Percentiles rank a stretch among this genome's conserved stretches.
Conservation (phyloP, 208 protist genomes). For the Acanthamoeba royreba region DNA sequence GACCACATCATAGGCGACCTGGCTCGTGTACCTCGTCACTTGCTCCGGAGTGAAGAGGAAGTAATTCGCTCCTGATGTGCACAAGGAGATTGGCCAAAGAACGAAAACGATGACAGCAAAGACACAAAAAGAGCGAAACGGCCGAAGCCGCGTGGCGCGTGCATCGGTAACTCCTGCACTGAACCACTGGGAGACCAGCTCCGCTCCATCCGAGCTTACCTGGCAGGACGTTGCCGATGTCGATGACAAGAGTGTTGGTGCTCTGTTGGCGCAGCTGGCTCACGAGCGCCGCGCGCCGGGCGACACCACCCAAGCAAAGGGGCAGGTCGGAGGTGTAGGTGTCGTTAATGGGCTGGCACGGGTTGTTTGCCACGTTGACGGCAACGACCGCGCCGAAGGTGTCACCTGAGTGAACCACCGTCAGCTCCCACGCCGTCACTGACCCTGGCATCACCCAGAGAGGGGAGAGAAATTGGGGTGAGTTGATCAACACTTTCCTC, state of each 20-base stretch:
- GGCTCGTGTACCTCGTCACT: background rate
- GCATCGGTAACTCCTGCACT: no score
- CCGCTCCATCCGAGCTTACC: no score
- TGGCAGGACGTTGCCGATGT: background rate
- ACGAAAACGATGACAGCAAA: background rate
- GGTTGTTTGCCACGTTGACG: slow-evolving; percentile 9
- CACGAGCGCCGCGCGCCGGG: background rate
- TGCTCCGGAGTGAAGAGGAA: background rate
- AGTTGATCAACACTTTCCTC: no score
- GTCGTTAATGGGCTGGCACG: background rate
- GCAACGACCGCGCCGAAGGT: background rate
- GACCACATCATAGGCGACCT: background rate
- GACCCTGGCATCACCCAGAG: background rate
- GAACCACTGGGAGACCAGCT: no score
- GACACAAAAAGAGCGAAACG: background rate
- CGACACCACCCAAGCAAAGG: background rate
- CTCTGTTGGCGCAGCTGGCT: background rate
- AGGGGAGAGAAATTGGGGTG: no score
- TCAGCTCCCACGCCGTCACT: background rate
- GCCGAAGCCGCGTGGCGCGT: no score
- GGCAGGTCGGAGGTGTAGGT: background rate
- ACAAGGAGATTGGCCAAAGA: no score
- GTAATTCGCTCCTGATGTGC: background rate
- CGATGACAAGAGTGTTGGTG: background rate
- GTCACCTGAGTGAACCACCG: background rate